Percentiles rank a stretch among this genome's conserved stretches.
Conservation (phyloP, 306 rosid species). For the Medicago truncatula region DNA sequence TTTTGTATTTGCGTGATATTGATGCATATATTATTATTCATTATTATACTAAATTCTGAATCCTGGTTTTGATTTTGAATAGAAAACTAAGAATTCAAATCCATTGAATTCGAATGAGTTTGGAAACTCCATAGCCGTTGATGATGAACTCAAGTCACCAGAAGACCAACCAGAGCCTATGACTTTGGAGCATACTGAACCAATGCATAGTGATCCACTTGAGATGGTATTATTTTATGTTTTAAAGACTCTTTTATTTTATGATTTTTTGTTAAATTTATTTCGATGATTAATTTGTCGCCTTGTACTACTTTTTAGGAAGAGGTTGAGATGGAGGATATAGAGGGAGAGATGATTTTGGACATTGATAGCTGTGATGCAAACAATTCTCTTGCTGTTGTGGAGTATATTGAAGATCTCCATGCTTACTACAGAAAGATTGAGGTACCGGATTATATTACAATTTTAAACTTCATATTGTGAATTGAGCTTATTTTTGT, state of each 20-base stretch:
- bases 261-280: neutral
- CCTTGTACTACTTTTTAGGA: slow-evolving; percentile 44
- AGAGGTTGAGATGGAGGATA: slow-evolving; percentile 96
- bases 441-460: slow-evolving; percentile 59
- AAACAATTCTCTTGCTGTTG: slow-evolving; percentile 74
- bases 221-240: slow-evolving; percentile 69
- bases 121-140: slow-evolving; percentile 71
- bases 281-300: slow-evolving; percentile 33
- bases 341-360: slow-evolving; percentile 61
- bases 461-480: slow-evolving; percentile 37
- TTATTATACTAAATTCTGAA: slow-evolving; percentile 22
- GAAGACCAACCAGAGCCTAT: slow-evolving; percentile 77
- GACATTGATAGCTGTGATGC: slow-evolving; percentile 74
- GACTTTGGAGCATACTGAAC: slow-evolving; percentile 66
- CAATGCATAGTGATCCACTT: slow-evolving; percentile 45
- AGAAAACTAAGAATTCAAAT: slow-evolving; percentile 62
- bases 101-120: slow-evolving; percentile 50
- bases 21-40: slow-evolving; percentile 8
- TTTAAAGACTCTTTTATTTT: slow-evolving; percentile 22
- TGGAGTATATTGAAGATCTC: slow-evolving; percentile 82
- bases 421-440: slow-evolving; percentile 64
- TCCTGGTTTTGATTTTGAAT: slow-evolving; percentile 40
- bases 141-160: slow-evolving; percentile 66
- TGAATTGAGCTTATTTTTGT: neutral
- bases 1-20: slow-evolving; percentile 36